Evolutionary conservation across 2,329 filamentous ascomycete species (phyloP).

Genomic region (Calonectria pauciramosa): DNA sequence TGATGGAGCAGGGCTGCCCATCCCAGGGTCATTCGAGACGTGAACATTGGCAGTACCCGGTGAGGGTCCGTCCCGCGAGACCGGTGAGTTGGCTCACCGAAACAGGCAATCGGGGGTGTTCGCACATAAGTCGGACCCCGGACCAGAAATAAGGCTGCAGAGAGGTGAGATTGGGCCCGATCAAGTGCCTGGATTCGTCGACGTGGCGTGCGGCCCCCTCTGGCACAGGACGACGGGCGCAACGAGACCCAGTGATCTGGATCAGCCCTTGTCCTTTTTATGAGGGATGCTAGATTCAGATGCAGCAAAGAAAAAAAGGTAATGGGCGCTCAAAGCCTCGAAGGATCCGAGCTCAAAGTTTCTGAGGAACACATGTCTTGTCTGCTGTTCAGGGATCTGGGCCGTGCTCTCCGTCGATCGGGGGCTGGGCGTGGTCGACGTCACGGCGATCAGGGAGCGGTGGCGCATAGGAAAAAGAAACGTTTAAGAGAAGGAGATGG

Average conservation of each 20-base stretch:
- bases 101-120: constrained; percentile 29
- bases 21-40: constrained; percentile 1
- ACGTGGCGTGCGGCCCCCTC: constrained; percentile 31
- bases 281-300: constrained; percentile 41
- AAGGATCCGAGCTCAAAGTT: constrained; percentile 26
- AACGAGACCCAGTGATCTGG: constrained; percentile 47
- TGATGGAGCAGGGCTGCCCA: constrained; percentile 10
- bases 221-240: constrained; percentile 28
- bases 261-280: constrained; percentile 42
- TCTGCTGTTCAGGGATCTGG: not conserved
- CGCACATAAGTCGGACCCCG: constrained; percentile 22
- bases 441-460: constrained; percentile 14
- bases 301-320: constrained; percentile 33
- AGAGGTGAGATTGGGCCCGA: constrained; percentile 41
- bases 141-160: constrained; percentile 40
- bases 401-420: constrained; percentile 5
- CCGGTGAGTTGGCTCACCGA: constrained; percentile 42
- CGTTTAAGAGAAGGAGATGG: constrained; percentile 8
- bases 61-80: constrained; percentile 9
- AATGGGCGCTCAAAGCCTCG: constrained; percentile 18
- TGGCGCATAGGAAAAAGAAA: constrained; percentile 5
- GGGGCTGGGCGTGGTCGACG: constrained; percentile 1
- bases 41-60: constrained; percentile 13
- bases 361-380: not conserved
- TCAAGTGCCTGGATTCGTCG: constrained; percentile 33